Evolutionary conservation across 768 basidiomycete genomes (phyloP).

Genomic region (Rhizopogon vesiculosus): DNA sequence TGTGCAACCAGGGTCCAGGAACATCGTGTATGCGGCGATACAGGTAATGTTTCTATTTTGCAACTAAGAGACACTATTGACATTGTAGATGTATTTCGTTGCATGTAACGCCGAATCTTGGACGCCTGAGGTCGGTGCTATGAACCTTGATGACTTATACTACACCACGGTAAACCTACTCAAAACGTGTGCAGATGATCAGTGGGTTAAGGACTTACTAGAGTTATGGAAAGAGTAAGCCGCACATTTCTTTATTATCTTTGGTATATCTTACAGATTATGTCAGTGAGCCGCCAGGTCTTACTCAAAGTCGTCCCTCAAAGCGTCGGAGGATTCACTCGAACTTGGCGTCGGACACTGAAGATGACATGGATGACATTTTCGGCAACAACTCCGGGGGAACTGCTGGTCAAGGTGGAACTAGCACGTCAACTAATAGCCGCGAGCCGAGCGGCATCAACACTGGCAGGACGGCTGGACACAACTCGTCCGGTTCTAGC

Average conservation of each 20-base stretch:
- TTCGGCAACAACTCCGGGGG: not conserved
- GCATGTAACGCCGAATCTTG: not conserved
- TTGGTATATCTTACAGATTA: not conserved
- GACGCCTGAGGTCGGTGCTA: not conserved
- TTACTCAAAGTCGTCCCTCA: not conserved
- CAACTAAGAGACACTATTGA: not conserved
- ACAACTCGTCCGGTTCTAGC: no score
- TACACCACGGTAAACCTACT: not conserved
- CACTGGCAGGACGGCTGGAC: no score
- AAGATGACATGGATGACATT: not conserved
- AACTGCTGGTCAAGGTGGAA: not conserved
- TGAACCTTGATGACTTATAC: not conserved
- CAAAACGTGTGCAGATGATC: not conserved
- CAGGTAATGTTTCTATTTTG: not conserved
- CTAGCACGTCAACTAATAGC: not conserved
- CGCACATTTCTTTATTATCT: not conserved
- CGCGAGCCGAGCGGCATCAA: no score
- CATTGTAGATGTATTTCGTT: not conserved
- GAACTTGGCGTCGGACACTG: not conserved
- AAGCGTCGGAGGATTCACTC: not conserved
- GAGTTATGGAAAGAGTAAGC: slow-evolving; percentile 1
- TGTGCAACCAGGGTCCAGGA: not conserved
- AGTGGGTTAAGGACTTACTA: not conserved
- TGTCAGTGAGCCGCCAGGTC: not conserved
- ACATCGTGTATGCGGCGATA: slow-evolving; percentile 3